These are phyloP conservation scores for Phytophthora litchii DNA, from an alignment of 352 stramenopile species.

Conservation along the genomic window DNA sequence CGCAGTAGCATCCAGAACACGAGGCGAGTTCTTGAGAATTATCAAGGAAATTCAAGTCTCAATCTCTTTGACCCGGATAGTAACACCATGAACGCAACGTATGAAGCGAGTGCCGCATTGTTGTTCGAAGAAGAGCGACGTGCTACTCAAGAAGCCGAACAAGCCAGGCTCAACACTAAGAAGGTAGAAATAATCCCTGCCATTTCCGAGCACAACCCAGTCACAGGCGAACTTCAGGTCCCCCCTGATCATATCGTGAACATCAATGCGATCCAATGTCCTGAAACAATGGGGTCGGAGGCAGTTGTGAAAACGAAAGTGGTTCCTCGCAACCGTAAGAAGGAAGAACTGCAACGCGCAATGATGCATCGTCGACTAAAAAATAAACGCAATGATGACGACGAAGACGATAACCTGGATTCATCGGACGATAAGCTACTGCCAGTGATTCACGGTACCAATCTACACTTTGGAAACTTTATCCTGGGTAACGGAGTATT, in stretches of 20 bases:
- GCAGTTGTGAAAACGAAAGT: not conserved
- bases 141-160: constrained; percentile 18
- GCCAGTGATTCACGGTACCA: constrained; percentile 32
- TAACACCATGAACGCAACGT: constrained; percentile 52
- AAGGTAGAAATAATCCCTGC: constrained; percentile 11
- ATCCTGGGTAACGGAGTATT: constrained; percentile 9
- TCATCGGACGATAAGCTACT: constrained; percentile 9
- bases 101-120: constrained; percentile 47
- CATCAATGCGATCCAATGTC: constrained; percentile 4
- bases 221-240: constrained; percentile 43
- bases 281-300: not conserved
- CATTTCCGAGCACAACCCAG: constrained; percentile 44
- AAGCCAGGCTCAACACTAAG: constrained; percentile 4
- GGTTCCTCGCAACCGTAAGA: constrained; percentile 36
- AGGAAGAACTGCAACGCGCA: constrained; percentile 36
- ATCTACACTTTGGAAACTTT: constrained; percentile 51
- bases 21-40: constrained; percentile 50
- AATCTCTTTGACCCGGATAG: constrained; percentile 40
- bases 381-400: constrained; percentile 9
- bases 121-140: constrained; percentile 59
- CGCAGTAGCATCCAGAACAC: constrained; percentile 53
- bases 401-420: constrained; percentile 5
- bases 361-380: constrained; percentile 26
- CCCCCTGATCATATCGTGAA: constrained; percentile 48
- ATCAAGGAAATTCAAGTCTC: constrained; percentile 34